Evolutionary conservation across 176 grass and related monocot species (phyloP).

Genomic region (Eleusine indica): DNA sequence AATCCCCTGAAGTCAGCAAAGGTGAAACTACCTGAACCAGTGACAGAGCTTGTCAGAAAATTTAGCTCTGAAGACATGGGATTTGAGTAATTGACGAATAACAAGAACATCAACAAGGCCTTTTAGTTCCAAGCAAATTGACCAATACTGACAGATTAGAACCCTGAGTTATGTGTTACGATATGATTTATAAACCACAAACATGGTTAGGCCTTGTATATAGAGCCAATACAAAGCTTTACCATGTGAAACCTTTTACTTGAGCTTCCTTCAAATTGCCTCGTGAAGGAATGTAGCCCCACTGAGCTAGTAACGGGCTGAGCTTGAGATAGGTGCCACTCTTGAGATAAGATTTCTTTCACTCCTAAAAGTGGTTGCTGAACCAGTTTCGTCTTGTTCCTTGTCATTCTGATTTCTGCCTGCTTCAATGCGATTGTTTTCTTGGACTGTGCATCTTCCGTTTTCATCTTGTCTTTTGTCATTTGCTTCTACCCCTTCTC

Average conservation of each 20-base stretch:
- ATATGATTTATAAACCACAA: background rate
- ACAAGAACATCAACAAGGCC: too few species aligned
- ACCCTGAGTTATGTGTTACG: background rate
- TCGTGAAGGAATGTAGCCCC: background rate
- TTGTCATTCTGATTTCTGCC: background rate
- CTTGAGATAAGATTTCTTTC: background rate
- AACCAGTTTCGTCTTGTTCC: background rate
- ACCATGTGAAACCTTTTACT: background rate
- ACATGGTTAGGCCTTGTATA: background rate
- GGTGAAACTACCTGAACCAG: slow-evolving; percentile 10
- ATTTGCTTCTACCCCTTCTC: background rate
- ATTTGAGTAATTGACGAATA: too few species aligned
- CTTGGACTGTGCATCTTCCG: background rate
- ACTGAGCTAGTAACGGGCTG: background rate
- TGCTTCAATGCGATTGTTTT: background rate
- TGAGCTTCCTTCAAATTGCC: background rate
- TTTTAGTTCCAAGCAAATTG: too few species aligned
- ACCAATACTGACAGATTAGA: background rate
- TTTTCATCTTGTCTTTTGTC: background rate
- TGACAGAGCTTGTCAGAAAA: background rate
- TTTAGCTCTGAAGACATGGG: too few species aligned
- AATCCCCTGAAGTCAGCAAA: too few species aligned
- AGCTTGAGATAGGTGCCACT: background rate
- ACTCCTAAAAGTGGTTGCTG: background rate
- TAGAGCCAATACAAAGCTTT: background rate